Evolutionary conservation across 208 protist genomes (phyloP), one percentile per base, ranked within the genome.

Genomic region (Trichomonas gallinae): DNA sequence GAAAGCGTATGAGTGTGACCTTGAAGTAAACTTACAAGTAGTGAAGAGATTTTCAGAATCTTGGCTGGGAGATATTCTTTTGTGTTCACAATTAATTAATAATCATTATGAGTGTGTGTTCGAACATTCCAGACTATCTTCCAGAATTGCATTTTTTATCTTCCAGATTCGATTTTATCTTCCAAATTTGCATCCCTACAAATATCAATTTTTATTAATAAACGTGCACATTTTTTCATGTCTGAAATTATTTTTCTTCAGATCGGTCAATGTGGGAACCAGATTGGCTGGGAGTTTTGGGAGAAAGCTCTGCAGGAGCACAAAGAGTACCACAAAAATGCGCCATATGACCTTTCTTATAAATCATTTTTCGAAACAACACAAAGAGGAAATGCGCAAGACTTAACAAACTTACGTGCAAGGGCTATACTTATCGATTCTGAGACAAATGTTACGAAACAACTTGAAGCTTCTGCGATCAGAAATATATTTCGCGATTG

Each of bases 391-490:
- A 49, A 38, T 21, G 44, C 46, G 44, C 31, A 42, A 38, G 46
- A 42, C 15, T 15, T 93, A 1, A 58, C 45, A 17, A 58, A 93
- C 8, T 38, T 93, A 34, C 6, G 87, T 36, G 98, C 98, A 23
- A 98, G 98, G 15, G 99, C 98, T 63, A 98, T 99, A 23, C 97
- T 99, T 0, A 98, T 99, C 42, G 99, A 99, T 97, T 99, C 99
- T 98, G 98, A 99, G 97, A 98, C 99, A 96, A 98, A 98, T 96
- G 98, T 99, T 11, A 97, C 99, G 88, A 97, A 97, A 44, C 96
- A 98, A 23, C 44, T 93, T 38, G 40, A 93, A 93, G 26, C 42
- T 26, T 93, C 87, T 6, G 45, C 42, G 34, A 93, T 93, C 2
- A 38, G 87, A 40, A 11, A 17, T 48, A 93, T 93, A 44, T 93